Conservation (phyloP, 2,329 filamentous ascomycete genomes). For the Niveomyces coronatus region DNA sequence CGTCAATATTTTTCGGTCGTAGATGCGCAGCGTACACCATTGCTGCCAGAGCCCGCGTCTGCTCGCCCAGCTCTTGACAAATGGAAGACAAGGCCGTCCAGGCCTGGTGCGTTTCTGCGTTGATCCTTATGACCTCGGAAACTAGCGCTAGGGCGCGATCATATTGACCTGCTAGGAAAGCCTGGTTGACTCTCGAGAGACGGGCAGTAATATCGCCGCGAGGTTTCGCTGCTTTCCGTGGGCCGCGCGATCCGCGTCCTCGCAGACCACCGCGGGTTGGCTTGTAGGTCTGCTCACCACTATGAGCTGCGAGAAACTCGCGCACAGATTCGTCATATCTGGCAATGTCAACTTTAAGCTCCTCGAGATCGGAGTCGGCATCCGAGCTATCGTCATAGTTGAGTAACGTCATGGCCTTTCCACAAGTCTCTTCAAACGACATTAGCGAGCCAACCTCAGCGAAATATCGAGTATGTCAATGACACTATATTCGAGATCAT, state of each 20-base stretch:
- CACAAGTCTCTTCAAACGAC: too few species aligned
- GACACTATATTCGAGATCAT: too few species aligned
- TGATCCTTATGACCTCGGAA: slow-evolving; percentile 56
- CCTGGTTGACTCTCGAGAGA: slow-evolving; percentile 55
- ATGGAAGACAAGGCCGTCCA: slow-evolving; percentile 54
- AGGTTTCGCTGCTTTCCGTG: slow-evolving; percentile 54
- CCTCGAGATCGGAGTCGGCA: slow-evolving; percentile 34
- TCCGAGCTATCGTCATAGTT: slow-evolving; percentile 22
- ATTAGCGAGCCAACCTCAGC: too few species aligned
- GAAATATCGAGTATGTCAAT: too few species aligned
- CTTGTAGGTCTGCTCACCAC: slow-evolving; percentile 13
- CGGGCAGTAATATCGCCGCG: slow-evolving; percentile 61
- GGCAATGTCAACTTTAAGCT: slow-evolving; percentile 32
- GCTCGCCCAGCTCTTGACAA: slow-evolving; percentile 48
- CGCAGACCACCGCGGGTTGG: slow-evolving; percentile 15
- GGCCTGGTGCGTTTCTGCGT: slow-evolving; percentile 55
- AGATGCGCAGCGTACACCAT: slow-evolving; percentile 53
- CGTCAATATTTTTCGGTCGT: slow-evolving; percentile 46
- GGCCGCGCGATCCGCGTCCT: slow-evolving; percentile 30
- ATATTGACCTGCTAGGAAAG: slow-evolving; percentile 53
- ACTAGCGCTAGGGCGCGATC: slow-evolving; percentile 47
- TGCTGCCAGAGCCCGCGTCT: slow-evolving; percentile 46
- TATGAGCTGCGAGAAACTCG: slow-evolving; percentile 29
- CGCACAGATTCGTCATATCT: slow-evolving; percentile 32
- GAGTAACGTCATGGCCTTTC: not conserved